Conservation (phyloP, 164 flowering plant species). For the Liriodendron chinense region DNA sequence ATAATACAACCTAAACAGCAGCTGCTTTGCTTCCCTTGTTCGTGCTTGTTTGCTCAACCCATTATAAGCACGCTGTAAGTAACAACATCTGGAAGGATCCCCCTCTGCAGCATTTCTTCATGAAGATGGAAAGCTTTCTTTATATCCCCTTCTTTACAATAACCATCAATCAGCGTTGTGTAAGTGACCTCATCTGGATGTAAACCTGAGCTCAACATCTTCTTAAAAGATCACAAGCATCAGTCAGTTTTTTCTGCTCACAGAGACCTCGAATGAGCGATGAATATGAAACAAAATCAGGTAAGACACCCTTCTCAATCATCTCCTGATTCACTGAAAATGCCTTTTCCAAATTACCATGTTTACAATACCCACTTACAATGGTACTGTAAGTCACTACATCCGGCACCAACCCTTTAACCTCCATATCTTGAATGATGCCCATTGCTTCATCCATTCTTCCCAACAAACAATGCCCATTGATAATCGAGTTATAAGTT, state of each 20-base stretch:
- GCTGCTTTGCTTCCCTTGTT: constrained; percentile 70
- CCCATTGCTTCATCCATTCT: constrained; percentile 54
- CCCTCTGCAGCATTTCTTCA: constrained; percentile 70
- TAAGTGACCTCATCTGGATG: constrained; percentile 73
- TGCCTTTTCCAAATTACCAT: constrained; percentile 54
- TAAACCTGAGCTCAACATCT: constrained; percentile 59
- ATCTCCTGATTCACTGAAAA: constrained; percentile 52
- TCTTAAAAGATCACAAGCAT: constrained; percentile 65
- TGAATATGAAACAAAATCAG: constrained; percentile 69
- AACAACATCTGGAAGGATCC: constrained; percentile 74
- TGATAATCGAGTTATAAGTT: constrained; percentile 71
- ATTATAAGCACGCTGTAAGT: constrained; percentile 81
- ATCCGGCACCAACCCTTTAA: constrained; percentile 61
- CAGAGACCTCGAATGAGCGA: constrained; percentile 81
- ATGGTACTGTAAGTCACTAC: constrained; percentile 74
- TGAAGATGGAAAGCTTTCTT: constrained; percentile 55
- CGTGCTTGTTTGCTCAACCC: constrained; percentile 76
- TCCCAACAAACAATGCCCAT: constrained; percentile 66
- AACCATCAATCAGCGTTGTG: constrained; percentile 71
- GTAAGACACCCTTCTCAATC: constrained; percentile 56
- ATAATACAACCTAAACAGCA: constrained; percentile 59
- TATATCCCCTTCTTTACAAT: constrained; percentile 65
- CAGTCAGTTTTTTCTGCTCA: constrained; percentile 45
- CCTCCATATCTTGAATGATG: constrained; percentile 46
- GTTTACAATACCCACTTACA: constrained; percentile 58